Percentiles rank a stretch among this genome's conserved stretches.
Evolutionary conservation across 331 rosid genomes (phyloP).

Genomic region (Telfairia occidentalis): DNA sequence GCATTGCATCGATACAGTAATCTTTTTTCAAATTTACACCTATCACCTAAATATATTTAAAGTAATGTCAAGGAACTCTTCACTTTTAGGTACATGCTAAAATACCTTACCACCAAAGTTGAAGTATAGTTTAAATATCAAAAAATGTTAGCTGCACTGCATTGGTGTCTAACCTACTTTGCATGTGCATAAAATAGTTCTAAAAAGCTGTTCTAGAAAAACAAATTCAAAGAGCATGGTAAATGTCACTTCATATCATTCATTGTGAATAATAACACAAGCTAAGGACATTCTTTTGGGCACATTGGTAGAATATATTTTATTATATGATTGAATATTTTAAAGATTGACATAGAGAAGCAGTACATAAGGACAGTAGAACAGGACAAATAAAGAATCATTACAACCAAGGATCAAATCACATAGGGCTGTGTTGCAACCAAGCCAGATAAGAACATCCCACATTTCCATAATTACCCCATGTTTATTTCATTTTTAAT

Average conservation of each 20-base stretch:
- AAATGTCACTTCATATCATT: not conserved
- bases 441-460: slow-evolving; percentile 1
- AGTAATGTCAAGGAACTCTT: not conserved
- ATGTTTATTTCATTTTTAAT: not conserved
- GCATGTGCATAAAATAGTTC: not conserved
- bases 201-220: not conserved
- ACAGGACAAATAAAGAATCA: not conserved
- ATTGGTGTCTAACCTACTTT: not conserved
- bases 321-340: not conserved
- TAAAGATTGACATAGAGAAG: not conserved
- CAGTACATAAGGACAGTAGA: not conserved
- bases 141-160: not conserved
- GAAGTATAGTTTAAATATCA: not conserved
- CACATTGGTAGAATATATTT: not conserved
- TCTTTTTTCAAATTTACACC: not conserved
- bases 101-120: not conserved
- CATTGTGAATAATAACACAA: not conserved
- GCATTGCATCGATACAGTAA: not conserved
- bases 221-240: not conserved
- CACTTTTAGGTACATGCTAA: not conserved
- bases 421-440: not conserved
- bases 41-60: not conserved
- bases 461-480: not conserved
- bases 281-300: not conserved
- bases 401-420: not conserved